Evolutionary conservation across 371 early-diverging fungal genomes (phyloP).

Genomic region (Mortierella sp.): DNA sequence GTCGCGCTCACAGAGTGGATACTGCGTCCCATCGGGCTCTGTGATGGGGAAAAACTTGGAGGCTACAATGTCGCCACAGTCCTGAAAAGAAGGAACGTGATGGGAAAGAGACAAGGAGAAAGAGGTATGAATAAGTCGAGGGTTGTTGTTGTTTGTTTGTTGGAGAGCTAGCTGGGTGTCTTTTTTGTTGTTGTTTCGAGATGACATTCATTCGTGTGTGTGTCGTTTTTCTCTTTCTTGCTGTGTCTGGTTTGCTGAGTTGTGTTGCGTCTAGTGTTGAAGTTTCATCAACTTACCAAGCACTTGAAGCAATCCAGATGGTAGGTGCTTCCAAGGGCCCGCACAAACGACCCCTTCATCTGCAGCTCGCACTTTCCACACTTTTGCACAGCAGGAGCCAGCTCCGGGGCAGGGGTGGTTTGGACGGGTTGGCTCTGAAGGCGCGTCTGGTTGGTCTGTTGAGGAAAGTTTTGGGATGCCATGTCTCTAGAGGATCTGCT

Average conservation of each 20-base stretch:
- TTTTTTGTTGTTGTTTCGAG: background rate
- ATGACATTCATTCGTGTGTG: background rate
- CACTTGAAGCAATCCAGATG: constrained; percentile 96
- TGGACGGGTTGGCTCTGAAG: constrained; percentile 44
- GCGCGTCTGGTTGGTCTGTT: constrained; percentile 41
- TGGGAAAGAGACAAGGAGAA: constrained; percentile 11
- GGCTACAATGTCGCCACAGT: constrained; percentile 88
- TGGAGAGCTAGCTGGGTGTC: background rate
- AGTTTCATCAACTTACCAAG: constrained; percentile 71
- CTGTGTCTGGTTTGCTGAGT: background rate
- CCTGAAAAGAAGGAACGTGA: constrained; percentile 62
- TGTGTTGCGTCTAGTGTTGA: background rate
- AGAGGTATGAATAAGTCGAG: background rate
- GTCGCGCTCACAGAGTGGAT: constrained; percentile 90
- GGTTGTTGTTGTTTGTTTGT: background rate
- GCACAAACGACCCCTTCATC: constrained; percentile 88
- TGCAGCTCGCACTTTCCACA: constrained; percentile 65
- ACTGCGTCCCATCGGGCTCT: constrained; percentile 70
- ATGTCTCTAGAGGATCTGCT: constrained; percentile 39
- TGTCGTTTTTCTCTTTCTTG: no score
- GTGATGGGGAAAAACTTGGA: constrained; percentile 89
- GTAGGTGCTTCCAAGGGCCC: constrained; percentile 88
- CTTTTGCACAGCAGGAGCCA: constrained; percentile 50
- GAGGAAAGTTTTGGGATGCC: constrained; percentile 40
- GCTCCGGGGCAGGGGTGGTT: constrained; percentile 43